Base-by-base conservation (phyloP, 139 green algal species). In the Picochlorum sp. region DNA sequence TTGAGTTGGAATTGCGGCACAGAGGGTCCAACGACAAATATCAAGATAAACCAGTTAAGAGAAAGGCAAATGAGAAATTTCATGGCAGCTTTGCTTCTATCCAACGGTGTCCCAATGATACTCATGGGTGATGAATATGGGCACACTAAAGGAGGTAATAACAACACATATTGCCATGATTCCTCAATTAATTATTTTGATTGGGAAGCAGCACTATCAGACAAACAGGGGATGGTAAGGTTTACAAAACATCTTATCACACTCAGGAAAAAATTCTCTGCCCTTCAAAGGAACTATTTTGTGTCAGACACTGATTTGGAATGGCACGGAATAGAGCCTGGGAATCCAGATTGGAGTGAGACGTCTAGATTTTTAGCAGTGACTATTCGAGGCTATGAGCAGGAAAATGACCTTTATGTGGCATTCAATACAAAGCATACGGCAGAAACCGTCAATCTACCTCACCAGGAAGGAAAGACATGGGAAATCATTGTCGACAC, bases 141-240 rank as follows among this genome's bases (percentile, higher is more conserved):
- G 1, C 91, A 97, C 81, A 87, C 72, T 68, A 96, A 81, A 68
- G 63, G 53, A 43, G 91, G 91, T 58, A 98, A 98, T 76, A 98
- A 98, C 76, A 98, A 98, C 83, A 98, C 91, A 18, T 98, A 98
- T 79, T 97, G 91, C 80, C 90, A 96, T 67, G 91, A 98, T 81
- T 78, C 63, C 5, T 33, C 65, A 33, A 70, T 96, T 36, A 97
- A 96, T 72, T 95, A 79, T 60, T 79, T 96, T 26, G 63, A 89
- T 64, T 97, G 89, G 89, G 54, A 78, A 8, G 30, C 68, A 51
- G 76, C 76, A 20, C 36, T 20, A 2, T 29, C 60, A 2, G 83
- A 93, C 55, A 73, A 77, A 10, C 30, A 33, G 2, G 82, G 89
- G 56, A 79, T 94, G 41, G 39, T 55, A 13, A 81, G 89, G 63